Evolutionary conservation across 495 filamentous ascomycete genomes (phyloP), one percentile per base, ranked within the genome.

Genomic region (Aspergillus wentii): DNA sequence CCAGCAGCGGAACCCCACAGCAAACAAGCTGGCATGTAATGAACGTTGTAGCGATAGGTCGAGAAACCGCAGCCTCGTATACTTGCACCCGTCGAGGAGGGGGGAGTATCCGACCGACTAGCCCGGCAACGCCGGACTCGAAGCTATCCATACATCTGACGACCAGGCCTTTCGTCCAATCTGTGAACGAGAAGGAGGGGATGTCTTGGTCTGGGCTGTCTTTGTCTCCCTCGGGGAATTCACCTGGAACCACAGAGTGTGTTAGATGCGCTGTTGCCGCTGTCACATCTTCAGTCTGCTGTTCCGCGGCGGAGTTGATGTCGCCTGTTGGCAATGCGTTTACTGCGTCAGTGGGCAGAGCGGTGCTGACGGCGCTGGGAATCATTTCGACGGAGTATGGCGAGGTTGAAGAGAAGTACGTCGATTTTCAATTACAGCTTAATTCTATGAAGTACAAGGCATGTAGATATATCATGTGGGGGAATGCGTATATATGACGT

Each of bases 1-100:
- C 51, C 11, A 66, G 27, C 33, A 64, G 23, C 14, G 62, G 62
- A 0, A 66, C 58, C 1, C 60, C 62, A 29, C 60, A 64, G 36
- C 62, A 66, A 20, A 66, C 57, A 27, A 54, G 37, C 31, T 66
- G 60, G 25, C 62, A 64, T 8, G 63, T 40, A 11, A 64, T 41
- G 30, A 66, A 64, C 6, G 58, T 62, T 4, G 58, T 46, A 1
- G 58, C 54, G 8, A 59, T 56, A 1, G 62, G 62, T 3, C 54
- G 44, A 18, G 50, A 50, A 34, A 58, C 21, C 22, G 54, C 52
- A 18, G 50, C 50, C 17, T 64, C 57, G 33, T 61, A 66, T 23
- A 61, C 43, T 3, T 45, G 42, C 3, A 48, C 54, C 25, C 59
- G 60, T 6, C 51, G 56, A 2, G 53, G 48, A 14, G 49, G 44